phyloP scores from a whole-genome alignment of 805 yeast species.

The Jamesozyma spencerorum region DNA sequence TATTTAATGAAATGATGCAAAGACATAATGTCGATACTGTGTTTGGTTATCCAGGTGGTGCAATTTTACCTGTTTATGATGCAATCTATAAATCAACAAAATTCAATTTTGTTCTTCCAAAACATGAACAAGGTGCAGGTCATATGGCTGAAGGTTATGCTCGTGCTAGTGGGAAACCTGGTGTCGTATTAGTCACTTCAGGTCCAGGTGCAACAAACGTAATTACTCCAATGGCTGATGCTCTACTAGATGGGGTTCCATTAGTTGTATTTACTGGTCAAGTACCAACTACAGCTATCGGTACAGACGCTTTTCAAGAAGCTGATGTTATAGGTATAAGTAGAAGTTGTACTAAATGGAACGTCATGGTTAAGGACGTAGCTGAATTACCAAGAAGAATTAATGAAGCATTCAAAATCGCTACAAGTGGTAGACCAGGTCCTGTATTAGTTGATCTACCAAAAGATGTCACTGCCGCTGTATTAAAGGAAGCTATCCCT shows the following conservation, averaged over 20 bases:
- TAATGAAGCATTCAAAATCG: slow-evolving; percentile 96
- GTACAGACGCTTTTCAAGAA: slow-evolving; percentile 98
- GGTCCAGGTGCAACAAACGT: slow-evolving; percentile 99
- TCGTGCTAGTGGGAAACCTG: slow-evolving; percentile 89
- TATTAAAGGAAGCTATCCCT: slow-evolving; percentile 81
- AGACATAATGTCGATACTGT: slow-evolving; percentile 92
- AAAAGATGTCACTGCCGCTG: slow-evolving; percentile 92
- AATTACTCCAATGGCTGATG: slow-evolving; percentile 97
- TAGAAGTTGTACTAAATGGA: slow-evolving; percentile 97
- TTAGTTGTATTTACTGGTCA: slow-evolving; percentile 95
- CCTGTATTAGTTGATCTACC: slow-evolving; percentile 97
- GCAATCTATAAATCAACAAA: slow-evolving; percentile 87
- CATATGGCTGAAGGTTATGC: slow-evolving; percentile 99
- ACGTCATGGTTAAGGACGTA: slow-evolving; percentile 92
- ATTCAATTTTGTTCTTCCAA: slow-evolving; percentile 84
- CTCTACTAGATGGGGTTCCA: slow-evolving; percentile 94
- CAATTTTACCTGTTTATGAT: slow-evolving; percentile 94
- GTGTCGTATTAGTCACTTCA: slow-evolving; percentile 95
- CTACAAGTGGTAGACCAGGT: slow-evolving; percentile 93
- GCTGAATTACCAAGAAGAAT: slow-evolving; percentile 92
- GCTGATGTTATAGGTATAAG: slow-evolving; percentile 97
- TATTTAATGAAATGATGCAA: slow-evolving; percentile 97
- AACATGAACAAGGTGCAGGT: slow-evolving; percentile 99
- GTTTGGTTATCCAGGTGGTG: slow-evolving; percentile 98
- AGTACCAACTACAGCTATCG: slow-evolving; percentile 91